These are phyloP conservation scores for Dictyostelium capitatum DNA, from an alignment of 78 protist species.

Conservation along the genomic window DNA sequence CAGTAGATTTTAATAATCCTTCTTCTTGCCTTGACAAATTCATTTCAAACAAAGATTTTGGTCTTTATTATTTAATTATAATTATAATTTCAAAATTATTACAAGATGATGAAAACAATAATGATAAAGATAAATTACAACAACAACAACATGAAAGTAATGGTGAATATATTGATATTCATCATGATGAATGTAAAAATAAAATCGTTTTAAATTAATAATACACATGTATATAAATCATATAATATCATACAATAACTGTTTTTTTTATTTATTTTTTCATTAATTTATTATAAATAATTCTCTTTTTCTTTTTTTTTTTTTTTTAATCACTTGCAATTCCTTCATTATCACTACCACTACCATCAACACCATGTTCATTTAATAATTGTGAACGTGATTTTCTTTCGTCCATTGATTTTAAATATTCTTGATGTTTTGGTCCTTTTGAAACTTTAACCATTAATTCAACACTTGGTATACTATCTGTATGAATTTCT, in stretches of 20 bases:
- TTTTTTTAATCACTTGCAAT: background rate
- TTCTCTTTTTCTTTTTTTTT: background rate
- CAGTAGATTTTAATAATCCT: constrained; percentile 70
- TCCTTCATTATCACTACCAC: background rate
- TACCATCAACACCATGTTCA: background rate
- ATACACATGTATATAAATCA: no score
- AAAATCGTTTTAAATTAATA: no score
- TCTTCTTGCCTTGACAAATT: constrained; percentile 49
- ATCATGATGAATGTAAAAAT: no score
- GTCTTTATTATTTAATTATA: constrained; percentile 26
- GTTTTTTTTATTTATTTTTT: background rate
- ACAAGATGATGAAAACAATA: background rate
- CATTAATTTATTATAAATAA: no score
- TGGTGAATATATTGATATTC: no score
- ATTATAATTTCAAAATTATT: constrained; percentile 40
- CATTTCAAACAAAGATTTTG: constrained; percentile 56
- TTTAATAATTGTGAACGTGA: background rate
- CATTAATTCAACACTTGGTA: constrained; percentile 56
- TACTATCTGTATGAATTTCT: constrained; percentile 55
- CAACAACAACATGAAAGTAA: no score
- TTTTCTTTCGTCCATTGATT: constrained; percentile 71
- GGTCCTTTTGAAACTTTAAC: constrained; percentile 64
- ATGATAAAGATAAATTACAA: background rate
- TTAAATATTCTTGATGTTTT: constrained; percentile 41
- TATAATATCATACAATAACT: no score